These are phyloP conservation scores for Salisapilia sapeloensis DNA, from an alignment of 352 stramenopile species.

Conservation along the genomic window DNA sequence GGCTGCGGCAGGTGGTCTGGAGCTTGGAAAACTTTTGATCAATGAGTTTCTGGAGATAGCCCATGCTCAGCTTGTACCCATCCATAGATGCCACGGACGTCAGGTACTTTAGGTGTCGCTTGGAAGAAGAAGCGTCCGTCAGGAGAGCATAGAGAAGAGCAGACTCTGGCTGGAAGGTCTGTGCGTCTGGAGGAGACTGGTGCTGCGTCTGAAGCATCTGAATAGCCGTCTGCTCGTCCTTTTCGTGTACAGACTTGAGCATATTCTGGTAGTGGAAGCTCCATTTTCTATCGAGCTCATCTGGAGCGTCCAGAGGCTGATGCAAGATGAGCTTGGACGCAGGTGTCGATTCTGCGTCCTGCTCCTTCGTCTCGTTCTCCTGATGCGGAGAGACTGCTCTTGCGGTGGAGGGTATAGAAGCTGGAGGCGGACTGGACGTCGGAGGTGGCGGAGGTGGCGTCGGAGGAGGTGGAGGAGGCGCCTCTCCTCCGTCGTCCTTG, in stretches of 20 bases:
- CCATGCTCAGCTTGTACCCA: conserved; percentile 64
- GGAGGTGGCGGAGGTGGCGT: conserved; percentile 13
- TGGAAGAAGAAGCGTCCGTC: conserved; percentile 46
- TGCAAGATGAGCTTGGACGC: conserved; percentile 62
- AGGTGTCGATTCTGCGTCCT: conserved; percentile 13
- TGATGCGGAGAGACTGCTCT: conserved; percentile 2
- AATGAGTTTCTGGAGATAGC: conserved; percentile 65
- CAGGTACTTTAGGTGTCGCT: conserved; percentile 63
- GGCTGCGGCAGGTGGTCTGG: conserved; percentile 46
- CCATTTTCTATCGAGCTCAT: conserved; percentile 77
- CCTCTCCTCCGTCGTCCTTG: no score
- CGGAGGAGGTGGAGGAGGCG: conserved; percentile 18
- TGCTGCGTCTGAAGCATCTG: conserved; percentile 38
- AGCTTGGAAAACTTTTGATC: conserved; percentile 72
- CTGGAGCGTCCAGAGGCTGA: conserved; percentile 42
- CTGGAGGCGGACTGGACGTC: conserved; percentile 3
- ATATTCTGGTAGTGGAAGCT: conserved; percentile 76
- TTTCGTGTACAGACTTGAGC: conserved; percentile 63
- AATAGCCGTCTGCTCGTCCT: conserved; percentile 34
- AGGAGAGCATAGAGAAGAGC: conserved; percentile 62
- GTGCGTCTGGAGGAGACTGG: conserved; percentile 6
- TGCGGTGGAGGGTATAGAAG: conserved; percentile 3
- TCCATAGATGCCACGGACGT: conserved; percentile 28
- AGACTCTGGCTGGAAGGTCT: conserved; percentile 61
- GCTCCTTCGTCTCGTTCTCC: conserved; percentile 2